Conservation (phyloP, 495 filamentous ascomycete genomes). For the Schizothecium vesticola region DNA sequence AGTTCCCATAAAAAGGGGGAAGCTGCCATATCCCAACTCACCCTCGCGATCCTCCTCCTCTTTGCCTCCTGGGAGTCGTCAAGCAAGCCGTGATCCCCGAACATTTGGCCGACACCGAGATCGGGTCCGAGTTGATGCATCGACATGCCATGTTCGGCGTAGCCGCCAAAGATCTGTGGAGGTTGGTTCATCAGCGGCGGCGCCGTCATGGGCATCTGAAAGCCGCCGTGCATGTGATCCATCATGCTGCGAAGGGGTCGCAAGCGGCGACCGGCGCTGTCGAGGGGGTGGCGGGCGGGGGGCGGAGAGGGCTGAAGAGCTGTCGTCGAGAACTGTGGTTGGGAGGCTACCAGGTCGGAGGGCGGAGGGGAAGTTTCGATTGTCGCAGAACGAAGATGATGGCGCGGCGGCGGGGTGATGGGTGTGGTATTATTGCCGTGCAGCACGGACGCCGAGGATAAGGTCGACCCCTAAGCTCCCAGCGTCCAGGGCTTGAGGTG, state of each 20-base stretch:
- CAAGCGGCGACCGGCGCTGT: constrained; percentile 9
- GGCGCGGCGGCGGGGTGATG: background rate
- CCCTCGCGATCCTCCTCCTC: constrained; percentile 86
- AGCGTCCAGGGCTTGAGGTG: constrained; percentile 1
- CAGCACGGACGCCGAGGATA: background rate
- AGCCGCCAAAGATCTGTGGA: constrained; percentile 64
- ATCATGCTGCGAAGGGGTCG: constrained; percentile 26
- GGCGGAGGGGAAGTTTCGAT: background rate
- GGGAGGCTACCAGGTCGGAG: background rate
- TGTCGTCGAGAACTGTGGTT: background rate
- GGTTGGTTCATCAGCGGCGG: constrained; percentile 60
- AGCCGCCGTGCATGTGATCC: constrained; percentile 45
- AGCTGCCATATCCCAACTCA: constrained; percentile 34
- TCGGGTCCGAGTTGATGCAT: constrained; percentile 46
- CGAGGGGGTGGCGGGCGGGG: background rate
- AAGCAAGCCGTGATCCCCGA: constrained; percentile 51
- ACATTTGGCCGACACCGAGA: constrained; percentile 53
- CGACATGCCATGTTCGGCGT: constrained; percentile 54
- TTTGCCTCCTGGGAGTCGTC: constrained; percentile 82
- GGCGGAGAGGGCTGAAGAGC: background rate
- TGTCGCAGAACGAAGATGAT: constrained; percentile 6
- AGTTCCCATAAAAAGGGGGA: background rate
- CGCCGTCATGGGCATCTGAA: constrained; percentile 48
- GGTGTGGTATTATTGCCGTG: constrained; percentile 10
- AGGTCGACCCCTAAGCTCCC: background rate